Base-by-base conservation (phyloP, 2,329 filamentous ascomycete genomes). In the Nigrograna mackinnonii region DNA sequence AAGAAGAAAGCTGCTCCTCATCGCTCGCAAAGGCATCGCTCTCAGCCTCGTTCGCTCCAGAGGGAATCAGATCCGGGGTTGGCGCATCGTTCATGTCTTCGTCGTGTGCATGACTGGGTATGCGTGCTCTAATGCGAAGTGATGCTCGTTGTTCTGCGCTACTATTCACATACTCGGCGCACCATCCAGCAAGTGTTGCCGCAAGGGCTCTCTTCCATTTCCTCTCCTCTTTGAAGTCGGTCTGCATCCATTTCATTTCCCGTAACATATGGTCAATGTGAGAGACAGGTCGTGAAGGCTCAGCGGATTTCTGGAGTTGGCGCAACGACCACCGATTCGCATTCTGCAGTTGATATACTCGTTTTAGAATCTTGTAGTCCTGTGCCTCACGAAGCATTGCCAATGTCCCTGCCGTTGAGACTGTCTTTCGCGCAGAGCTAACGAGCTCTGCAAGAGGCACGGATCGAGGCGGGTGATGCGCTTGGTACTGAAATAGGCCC, bases 241-340 rank as follows among this genome's bases (percentile, higher is more conserved):
- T 96, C 37, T 91, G 83, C 89, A 99, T 95, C 92, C 92, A 97
- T 67, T 91, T 95, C 81, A 92, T 89, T 72, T 99, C 91, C 54
- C 91, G 82, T 22, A 99, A 74, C 41, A 97, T 68, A 39, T 92
- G 79, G 69, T 99, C 94, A 81, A 86, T 89, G 55, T 97, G 92
- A 2, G 86, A 85, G 1, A 82, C 79, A 14, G 85, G 86, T 26
- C 90, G 82, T 4, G 82, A 78, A 4, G 92, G 91, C 67, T 99
- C 94, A 2, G 84, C 79, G 28, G 85, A 88, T 43, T 91, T 86
- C 62, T 95, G 89, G 32, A 91, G 84, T 61, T 99, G 94, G 39
- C 92, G 82, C 35, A 99, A 70, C 4, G 91, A 94, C 92, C 94
- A 97, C 58, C 92, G 87, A 55, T 95, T 91, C 22, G 86, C 84